Evolutionary conservation across 371 early-diverging fungal genomes (phyloP), one percentile per base, ranked within the genome.

Genomic region (Gilbertella persicaria): DNA sequence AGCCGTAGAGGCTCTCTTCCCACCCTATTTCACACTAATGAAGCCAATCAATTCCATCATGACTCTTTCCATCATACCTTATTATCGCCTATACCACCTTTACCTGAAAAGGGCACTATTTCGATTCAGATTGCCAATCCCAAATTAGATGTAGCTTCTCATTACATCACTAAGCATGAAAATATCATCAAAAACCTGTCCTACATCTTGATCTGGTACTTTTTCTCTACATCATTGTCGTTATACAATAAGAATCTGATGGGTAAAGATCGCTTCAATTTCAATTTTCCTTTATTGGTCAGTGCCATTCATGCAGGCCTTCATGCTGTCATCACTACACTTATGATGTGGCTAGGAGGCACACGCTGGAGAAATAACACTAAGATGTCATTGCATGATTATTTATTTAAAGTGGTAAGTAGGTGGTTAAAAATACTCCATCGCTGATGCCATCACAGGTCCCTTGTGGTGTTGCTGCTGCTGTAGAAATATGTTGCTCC

Each of bases 381-480:
- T 50, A 53, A 33, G 5, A 49, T 56, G 37, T 41, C 57, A 13
- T 53, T 76, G 20, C 62, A 63, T 24, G 69, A 70, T 50, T 82
- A 80, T 62, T 49, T 77, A n/a, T 67, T 62, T 26, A 77, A 75
- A 66, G 82, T 80, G 43, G 84, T 80, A 74, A 33, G 44, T 38
- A 20, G 20, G 29, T n/a, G 30, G 35, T 6, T 8, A 3, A 21
- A 21, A 4, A 36, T 14, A 1, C 16, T 9, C n/a, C 21, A 37
- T 38, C 43, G 24, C 21, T 9, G 12, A 13, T 14, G 30, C 21
- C 21, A 12, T 44, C 17, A 73, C 70, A 73, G 59, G 73, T 95
- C 0, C 96, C 96, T 4, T 93, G 93, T 67, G 94, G 88, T n/a
- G 56, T 91, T 3, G 89, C 95, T 2, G 89, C 96, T 16, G 93